Evolutionary conservation across 805 yeast species (phyloP), one percentile per base, ranked within the genome.

Genomic region (Torulaspora maleeae): DNA sequence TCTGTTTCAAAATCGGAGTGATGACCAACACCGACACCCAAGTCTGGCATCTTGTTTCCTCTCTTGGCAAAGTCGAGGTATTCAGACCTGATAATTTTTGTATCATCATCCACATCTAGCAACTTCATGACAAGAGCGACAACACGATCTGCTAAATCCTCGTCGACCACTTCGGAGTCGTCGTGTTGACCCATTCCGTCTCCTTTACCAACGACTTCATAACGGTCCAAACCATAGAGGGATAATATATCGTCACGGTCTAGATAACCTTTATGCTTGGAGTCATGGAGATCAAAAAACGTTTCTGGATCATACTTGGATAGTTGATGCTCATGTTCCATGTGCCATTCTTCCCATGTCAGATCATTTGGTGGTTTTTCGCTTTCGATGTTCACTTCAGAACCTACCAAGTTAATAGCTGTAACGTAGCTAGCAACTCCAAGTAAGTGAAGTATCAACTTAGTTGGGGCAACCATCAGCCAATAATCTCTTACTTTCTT

Each of bases 1-100:
- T 90, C 97, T 54, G 79, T 76, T 66, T 90, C 98, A 60, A 89
- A 91, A 68, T 87, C 96, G 28, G 89, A 83, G 68, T 90, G 96
- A 60, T 90, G 96, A 22, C 96, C 96, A 6, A 87, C 90, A 25
- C 97, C 98, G 48, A 82, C 80, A 7, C 96, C 95, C 63, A 90
- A 80, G 64, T 91, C 97, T 1, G 97, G 97, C 59, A 91, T 77
- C 51, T 78, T 77, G 1, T 84, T 83, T 7, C 95, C 95, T 10
- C 64, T 67, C 1, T 64, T 63, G 7, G 77, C 74, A 64, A 77
- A 90, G 11, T 67, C 68, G 36, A 79, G 56, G 82, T 89, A 91
- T 60, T 88, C 96, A 7, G 80, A 79, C 43, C 77, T 64, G 4
- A 81, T 70, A 8, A 91, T 74, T 41, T 69, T 70, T 1, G 84